phyloP scores from a whole-genome alignment of 1,284 basidiomycete species.

The Ustilago tritici region DNA sequence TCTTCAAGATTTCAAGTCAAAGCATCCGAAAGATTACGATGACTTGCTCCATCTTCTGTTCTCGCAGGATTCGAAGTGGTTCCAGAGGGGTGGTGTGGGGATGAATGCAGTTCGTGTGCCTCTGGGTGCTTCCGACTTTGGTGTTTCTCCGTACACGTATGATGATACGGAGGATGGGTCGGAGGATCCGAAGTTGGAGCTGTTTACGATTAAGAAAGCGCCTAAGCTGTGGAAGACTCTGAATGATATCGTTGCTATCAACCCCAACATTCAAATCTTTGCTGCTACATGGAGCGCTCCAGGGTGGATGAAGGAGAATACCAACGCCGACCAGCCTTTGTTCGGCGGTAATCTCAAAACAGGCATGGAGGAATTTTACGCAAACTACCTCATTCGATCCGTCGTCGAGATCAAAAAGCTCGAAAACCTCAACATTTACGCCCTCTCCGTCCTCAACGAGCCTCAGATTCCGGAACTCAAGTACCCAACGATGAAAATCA shows the following conservation, averaged over 20 bases:
- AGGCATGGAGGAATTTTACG: conserved; percentile 43
- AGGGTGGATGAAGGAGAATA: conserved; percentile 58
- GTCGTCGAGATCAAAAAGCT: conserved; percentile 38
- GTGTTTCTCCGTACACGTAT: conserved; percentile 48
- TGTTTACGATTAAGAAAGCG: conserved; percentile 54
- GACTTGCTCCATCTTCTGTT: conserved; percentile 56
- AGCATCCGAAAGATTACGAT: conserved; percentile 46
- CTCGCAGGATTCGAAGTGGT: conserved; percentile 41
- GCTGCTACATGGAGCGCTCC: conserved; percentile 53
- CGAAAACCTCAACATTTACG: conserved; percentile 31
- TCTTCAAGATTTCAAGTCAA: conserved; percentile 50
- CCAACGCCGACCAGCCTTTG: conserved; percentile 30
- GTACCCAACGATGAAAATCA: conserved; percentile 51
- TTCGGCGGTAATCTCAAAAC: conserved; percentile 46
- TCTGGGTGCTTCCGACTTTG: conserved; percentile 57
- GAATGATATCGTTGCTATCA: conserved; percentile 39
- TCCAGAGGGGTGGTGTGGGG: conserved; percentile 37
- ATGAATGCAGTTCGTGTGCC: conserved; percentile 52
- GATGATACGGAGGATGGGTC: conserved; percentile 57
- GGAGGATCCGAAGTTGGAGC: conserved; percentile 33
- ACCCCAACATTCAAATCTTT: conserved; percentile 42
- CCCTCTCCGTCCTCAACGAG: conserved; percentile 49
- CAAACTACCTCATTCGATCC: conserved; percentile 47
- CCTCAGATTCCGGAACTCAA: conserved; percentile 30
- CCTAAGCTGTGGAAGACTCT: conserved; percentile 56